Conservation (phyloP, 2,329 filamentous ascomycete species). For the Cladophialophora carrionii region DNA sequence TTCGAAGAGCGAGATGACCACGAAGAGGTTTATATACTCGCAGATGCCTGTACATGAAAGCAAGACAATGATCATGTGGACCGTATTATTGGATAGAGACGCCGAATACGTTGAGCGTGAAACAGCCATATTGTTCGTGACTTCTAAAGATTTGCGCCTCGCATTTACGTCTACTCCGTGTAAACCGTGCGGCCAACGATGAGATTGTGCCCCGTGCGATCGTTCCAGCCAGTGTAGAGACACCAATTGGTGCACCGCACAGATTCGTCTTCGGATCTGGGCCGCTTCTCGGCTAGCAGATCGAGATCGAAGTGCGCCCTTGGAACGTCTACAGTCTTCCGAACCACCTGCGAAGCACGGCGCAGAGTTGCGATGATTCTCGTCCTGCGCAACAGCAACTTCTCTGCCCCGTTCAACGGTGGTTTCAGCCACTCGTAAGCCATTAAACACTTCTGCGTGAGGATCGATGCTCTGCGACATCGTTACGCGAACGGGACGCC, state of each 20-base stretch:
- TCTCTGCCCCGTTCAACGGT: not conserved
- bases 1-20: not conserved
- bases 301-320: conserved; percentile 15
- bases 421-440: not conserved
- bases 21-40: not conserved
- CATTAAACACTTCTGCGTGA: not conserved
- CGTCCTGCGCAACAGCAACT: not conserved
- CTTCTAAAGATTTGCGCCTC: not conserved
- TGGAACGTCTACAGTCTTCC: not conserved
- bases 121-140: not conserved
- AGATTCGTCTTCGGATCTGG: conserved; percentile 4
- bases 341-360: not conserved
- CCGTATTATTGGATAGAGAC: not conserved
- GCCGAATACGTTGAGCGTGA: not conserved
- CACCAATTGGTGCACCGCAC: conserved; percentile 2
- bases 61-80: not conserved
- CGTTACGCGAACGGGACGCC: not conserved
- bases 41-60: not conserved
- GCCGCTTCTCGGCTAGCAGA: conserved; percentile 16
- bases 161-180: not conserved
- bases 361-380: not conserved
- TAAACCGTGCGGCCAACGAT: not conserved
- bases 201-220: not conserved
- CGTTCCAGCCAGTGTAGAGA: too few species aligned
- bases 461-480: not conserved